Percentiles rank a stretch among this genome's conserved stretches.
phyloP scores from a whole-genome alignment of 495 filamentous ascomycete species.

The Parathielavia appendiculata region DNA sequence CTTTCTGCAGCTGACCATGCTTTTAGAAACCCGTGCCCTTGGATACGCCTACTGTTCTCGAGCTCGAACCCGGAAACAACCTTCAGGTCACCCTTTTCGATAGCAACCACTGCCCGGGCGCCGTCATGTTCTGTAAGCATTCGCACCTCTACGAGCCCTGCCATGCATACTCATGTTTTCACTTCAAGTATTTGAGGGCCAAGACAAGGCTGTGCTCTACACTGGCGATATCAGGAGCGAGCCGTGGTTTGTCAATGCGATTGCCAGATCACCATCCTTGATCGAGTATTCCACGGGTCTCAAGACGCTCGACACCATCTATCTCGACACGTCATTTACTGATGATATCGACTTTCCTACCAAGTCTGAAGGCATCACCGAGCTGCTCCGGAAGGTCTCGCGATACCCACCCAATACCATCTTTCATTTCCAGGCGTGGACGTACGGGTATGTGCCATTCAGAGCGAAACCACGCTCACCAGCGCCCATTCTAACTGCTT shows the following conservation, averaged over 20 bases:
- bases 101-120: constrained; percentile 87
- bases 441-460: constrained; percentile 61
- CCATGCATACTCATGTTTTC: not conserved
- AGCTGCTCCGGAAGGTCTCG: constrained; percentile 64
- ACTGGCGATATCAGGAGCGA: constrained; percentile 87
- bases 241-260: constrained; percentile 49
- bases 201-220: constrained; percentile 73
- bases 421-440: constrained; percentile 89
- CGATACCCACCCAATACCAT: constrained; percentile 67
- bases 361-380: constrained; percentile 67
- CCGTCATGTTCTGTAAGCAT: constrained; percentile 75
- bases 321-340: constrained; percentile 81
- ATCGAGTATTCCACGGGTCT: constrained; percentile 67
- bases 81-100: constrained; percentile 82
- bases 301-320: constrained; percentile 69
- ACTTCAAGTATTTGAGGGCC: constrained; percentile 64
- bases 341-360: constrained; percentile 42
- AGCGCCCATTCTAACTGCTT: not conserved
- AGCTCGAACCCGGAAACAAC: constrained; percentile 59
- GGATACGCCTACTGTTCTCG: constrained; percentile 73
- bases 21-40: constrained; percentile 71
- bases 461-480: too few relatives aligned
- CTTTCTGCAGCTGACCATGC: constrained; percentile 11
- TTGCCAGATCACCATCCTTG: constrained; percentile 65
- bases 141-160: not conserved